Percentiles rank a stretch among this genome's conserved stretches.
Conservation (phyloP, 2,329 filamentous ascomycete species). For the Leptographium flavum region DNA sequence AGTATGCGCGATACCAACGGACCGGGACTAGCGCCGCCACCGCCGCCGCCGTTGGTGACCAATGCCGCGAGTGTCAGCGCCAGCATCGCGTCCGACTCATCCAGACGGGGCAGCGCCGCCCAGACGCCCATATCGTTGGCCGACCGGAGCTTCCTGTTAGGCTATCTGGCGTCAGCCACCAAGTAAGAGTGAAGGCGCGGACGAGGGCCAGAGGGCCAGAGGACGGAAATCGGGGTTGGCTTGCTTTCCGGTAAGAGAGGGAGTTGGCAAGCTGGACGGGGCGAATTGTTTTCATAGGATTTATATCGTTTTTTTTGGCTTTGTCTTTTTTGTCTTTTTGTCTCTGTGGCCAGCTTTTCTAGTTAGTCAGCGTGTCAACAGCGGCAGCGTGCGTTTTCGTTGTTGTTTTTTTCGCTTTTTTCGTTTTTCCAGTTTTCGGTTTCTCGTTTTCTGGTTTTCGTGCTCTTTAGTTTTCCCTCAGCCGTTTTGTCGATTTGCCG, state of each 20-base stretch:
- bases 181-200: too few relatives aligned
- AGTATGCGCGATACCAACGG: not conserved
- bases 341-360: not conserved
- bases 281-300: not conserved
- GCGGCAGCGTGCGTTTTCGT: not conserved
- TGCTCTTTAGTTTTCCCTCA: too few relatives aligned
- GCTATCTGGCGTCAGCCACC: constrained; percentile 50
- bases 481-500: too few relatives aligned
- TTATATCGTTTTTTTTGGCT: too few relatives aligned
- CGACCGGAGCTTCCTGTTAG: constrained; percentile 63
- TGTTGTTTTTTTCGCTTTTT: not conserved
- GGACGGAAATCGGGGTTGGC: not conserved
- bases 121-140: constrained; percentile 49
- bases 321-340: not conserved
- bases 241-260: not conserved
- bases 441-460: not conserved
- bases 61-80: not conserved
- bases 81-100: constrained; percentile 15
- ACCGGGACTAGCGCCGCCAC: not conserved
- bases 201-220: not conserved
- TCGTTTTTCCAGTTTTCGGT: not conserved
- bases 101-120: constrained; percentile 24
- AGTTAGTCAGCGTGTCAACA: not conserved
- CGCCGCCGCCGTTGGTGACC: not conserved
- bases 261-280: not conserved